phyloP scores from a whole-genome alignment of 1,284 basidiomycete genomes.

The Papiliotrema nemorosa region DNA sequence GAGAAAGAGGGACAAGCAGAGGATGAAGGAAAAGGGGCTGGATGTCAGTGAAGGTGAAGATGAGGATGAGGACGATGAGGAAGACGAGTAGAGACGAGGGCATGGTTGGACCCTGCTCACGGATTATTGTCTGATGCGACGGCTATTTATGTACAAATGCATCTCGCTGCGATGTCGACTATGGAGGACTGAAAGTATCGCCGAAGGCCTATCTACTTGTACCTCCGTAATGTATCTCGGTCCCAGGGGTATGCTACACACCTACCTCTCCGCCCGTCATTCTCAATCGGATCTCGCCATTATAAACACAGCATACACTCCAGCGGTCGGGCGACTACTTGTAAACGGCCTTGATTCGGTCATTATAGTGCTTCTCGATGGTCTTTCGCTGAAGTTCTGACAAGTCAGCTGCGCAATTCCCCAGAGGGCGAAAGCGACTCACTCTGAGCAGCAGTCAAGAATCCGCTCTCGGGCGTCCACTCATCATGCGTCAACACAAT shows the following conservation, averaged over 20 bases:
- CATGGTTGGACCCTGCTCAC: background rate
- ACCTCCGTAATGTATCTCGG: no score
- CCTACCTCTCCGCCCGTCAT: no score
- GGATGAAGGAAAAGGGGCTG: conserved; percentile 66
- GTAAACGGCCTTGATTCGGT: conserved; percentile 57
- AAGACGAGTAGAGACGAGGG: conserved; percentile 20
- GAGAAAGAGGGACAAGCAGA: conserved; percentile 73
- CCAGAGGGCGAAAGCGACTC: conserved; percentile 10
- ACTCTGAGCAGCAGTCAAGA: conserved; percentile 84
- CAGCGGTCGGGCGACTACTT: no score
- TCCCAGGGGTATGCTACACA: no score
- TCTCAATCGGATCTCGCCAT: no score
- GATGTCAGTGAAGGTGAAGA: conserved; percentile 90
- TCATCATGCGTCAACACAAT: conserved; percentile 79
- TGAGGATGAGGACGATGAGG: conserved; percentile 64
- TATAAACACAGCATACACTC: no score
- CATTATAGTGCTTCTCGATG: conserved; percentile 65
- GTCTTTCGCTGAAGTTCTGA: conserved; percentile 70
- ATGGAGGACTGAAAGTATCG: no score
- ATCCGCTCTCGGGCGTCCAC: conserved; percentile 85
- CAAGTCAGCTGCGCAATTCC: background rate
- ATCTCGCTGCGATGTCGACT: background rate
- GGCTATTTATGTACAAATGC: no score
- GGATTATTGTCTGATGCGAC: no score
- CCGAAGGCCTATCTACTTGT: no score